A percentile compares a stretch with the other conserved stretches of the same genome.
Evolutionary conservation across 257 asterid genomes (phyloP).

Genomic region (Solanum chilense): DNA sequence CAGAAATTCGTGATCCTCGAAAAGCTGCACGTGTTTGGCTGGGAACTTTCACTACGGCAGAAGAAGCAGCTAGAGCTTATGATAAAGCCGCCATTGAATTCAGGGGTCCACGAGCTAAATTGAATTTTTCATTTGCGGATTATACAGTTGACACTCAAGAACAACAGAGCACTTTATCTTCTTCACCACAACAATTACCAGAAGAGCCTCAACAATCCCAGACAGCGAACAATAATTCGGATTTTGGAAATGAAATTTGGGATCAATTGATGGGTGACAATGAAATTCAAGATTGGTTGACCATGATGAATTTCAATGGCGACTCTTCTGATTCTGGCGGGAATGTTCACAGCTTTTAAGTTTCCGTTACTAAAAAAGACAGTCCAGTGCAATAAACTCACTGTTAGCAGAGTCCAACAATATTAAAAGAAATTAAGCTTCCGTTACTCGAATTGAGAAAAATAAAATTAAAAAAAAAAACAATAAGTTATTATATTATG

Average conservation of each 20-base stretch:
- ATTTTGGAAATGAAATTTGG: neutral
- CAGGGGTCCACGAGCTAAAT: constrained; percentile 84
- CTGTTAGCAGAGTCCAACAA: rapidly evolving
- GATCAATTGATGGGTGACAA: constrained; percentile 24
- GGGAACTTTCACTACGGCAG: constrained; percentile 76
- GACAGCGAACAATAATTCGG: neutral
- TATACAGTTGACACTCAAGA: constrained; percentile 15
- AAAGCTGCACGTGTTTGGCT: constrained; percentile 90
- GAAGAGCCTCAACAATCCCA: neutral
- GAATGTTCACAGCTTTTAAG: constrained; percentile 3
- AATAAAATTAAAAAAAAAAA: neutral
- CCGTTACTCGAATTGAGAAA: neutral
- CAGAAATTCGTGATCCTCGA: constrained; percentile 76
- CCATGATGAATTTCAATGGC: constrained; percentile 46
- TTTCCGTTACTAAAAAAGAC: too few relatives aligned
- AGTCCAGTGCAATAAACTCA: neutral
- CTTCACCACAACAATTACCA: neutral
- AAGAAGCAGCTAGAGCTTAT: constrained; percentile 81
- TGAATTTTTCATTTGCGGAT: constrained; percentile 66
- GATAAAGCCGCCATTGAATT: constrained; percentile 78
- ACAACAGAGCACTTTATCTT: constrained; percentile 4
- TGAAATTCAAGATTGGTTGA: constrained; percentile 50
- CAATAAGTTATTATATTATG: neutral
- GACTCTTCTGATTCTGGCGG: constrained; percentile 54
- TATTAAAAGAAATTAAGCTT: neutral